These are phyloP conservation scores for Plantago coronopus DNA, from an alignment of 305 asterid species.

Conservation along the genomic window DNA sequence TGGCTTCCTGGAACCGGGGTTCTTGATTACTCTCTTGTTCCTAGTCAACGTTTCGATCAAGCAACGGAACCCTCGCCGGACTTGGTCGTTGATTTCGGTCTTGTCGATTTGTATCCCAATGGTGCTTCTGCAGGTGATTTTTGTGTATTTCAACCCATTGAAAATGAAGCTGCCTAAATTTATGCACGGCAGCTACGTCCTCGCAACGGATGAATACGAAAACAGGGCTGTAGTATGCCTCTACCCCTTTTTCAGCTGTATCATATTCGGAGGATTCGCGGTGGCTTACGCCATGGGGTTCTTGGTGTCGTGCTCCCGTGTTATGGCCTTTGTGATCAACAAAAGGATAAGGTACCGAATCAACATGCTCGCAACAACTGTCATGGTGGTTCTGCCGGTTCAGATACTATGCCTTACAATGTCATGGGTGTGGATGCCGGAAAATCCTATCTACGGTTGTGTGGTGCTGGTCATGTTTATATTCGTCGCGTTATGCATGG, in stretches of 20 bases:
- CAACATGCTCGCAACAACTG: slow-evolving; percentile 41
- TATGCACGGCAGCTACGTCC: slow-evolving; percentile 42
- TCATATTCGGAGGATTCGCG: slow-evolving; percentile 47
- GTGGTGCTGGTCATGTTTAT: slow-evolving; percentile 47
- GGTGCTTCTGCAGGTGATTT: slow-evolving; percentile 34
- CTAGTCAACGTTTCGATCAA: slow-evolving; percentile 57
- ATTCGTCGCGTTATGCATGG: slow-evolving; percentile 43
- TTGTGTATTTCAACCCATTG: slow-evolving; percentile 46
- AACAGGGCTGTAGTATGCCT: slow-evolving; percentile 45
- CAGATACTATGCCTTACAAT: slow-evolving; percentile 53
- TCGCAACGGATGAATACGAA: slow-evolving; percentile 31
- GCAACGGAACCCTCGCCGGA: slow-evolving; percentile 31
- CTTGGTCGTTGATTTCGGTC: slow-evolving; percentile 37
- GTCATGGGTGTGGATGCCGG: slow-evolving; percentile 54
- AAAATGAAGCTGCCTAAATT: slow-evolving; percentile 36
- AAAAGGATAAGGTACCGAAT: slow-evolving; percentile 56
- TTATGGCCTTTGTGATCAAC: slow-evolving; percentile 59
- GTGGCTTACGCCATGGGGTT: slow-evolving; percentile 45
- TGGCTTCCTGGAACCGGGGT: slow-evolving; percentile 71
- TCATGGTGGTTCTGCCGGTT: slow-evolving; percentile 54
- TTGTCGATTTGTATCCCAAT: slow-evolving; percentile 36
- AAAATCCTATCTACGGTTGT: slow-evolving; percentile 30
- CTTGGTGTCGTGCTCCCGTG: slow-evolving; percentile 62
- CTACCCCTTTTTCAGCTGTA: slow-evolving; percentile 58
- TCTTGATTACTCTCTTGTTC: slow-evolving; percentile 54